Evolutionary conservation across 495 filamentous ascomycete species (phyloP).

Genomic region (Aspergillus panamensis): DNA sequence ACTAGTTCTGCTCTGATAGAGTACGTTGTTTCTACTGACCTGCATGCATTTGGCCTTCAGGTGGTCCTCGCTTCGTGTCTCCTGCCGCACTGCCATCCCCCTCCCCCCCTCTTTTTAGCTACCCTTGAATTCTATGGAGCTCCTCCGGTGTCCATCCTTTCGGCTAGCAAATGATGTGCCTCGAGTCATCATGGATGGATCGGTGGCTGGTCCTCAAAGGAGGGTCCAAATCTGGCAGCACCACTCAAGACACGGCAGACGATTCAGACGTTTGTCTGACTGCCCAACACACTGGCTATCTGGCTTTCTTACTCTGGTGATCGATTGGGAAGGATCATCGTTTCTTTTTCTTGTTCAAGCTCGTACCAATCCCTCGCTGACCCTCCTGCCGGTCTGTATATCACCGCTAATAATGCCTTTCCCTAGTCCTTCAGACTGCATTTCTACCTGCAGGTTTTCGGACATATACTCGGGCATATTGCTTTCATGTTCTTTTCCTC

Average conservation of each 20-base stretch:
- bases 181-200: conserved; percentile 17
- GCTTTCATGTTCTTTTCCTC: conserved; percentile 10
- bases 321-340: conserved; percentile 16
- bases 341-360: conserved; percentile 21
- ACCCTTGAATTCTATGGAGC: conserved; percentile 13
- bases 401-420: conserved; percentile 21
- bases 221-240: conserved; percentile 13
- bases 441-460: conserved; percentile 24
- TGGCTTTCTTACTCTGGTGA: conserved; percentile 7
- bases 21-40: conserved; percentile 8
- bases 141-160: conserved; percentile 8
- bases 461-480: conserved; percentile 25
- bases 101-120: conserved; percentile 8
- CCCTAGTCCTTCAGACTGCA: conserved; percentile 13
- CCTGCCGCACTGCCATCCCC: conserved; percentile 9
- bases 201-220: conserved; percentile 20
- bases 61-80: conserved; percentile 19
- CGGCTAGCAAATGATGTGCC: conserved; percentile 16
- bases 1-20: not conserved
- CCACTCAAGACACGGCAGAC: conserved; percentile 13
- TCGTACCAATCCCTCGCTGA: conserved; percentile 20
- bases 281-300: conserved; percentile 10
- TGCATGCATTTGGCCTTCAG: conserved; percentile 10
- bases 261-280: conserved; percentile 16
- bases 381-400: conserved; percentile 23